Evolutionary conservation across 2,329 filamentous ascomycete genomes (phyloP), one percentile per base, ranked within the genome.

Genomic region (Mycosphaerelloides madeirae): DNA sequence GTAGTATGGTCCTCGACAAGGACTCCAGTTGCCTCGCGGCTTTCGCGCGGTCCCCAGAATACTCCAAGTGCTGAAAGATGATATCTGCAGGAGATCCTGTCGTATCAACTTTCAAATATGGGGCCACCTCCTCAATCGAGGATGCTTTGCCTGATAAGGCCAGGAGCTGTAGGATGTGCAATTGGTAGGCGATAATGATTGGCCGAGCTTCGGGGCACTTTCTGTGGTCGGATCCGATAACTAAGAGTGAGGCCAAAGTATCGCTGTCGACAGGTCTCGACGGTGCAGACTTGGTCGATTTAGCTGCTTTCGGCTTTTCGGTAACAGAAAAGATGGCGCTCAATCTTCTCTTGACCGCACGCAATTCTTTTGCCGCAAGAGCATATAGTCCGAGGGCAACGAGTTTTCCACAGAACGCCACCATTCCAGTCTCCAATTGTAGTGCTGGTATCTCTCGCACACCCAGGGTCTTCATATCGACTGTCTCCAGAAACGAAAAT

Each of bases 351-450:
- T 86, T 88, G 52, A 90, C 62, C 9, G 81, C 68, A 31, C 78
- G 72, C 46, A 90, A 62, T 57, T 90, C 85, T 57, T 81, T 85
- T 32, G 80, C 65, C 0, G 86, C 85, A 44, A 83, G 70, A n/a
- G 81, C 78, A 35, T 84, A 77, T 40, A 89, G 64, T 1, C 79
- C 78, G 37, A 87, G 69, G 0, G 71, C 69, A 12, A 88, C 68
- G 1, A 90, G 69, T 59, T 82, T 87, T 31, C 78, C 77, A 31
- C 84, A 66, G 41, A 90, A 73, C 0, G 82, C 80, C 13, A 84
- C 78, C 74, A 87, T 85, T 42, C 85, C 86, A 47, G 74, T 81
- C 60, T 90, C 86, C 3, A 90, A 65, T 59, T 90, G 84, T 31
- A 85, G 68, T 34, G 78, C 74, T 1, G 79, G 75, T n/a, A 82